Percentiles rank a stretch among this genome's conserved stretches.
These are phyloP conservation scores for Eimeria sp. DNA, from an alignment of 169 alveolate genomes.

Conservation along the genomic window DNA sequence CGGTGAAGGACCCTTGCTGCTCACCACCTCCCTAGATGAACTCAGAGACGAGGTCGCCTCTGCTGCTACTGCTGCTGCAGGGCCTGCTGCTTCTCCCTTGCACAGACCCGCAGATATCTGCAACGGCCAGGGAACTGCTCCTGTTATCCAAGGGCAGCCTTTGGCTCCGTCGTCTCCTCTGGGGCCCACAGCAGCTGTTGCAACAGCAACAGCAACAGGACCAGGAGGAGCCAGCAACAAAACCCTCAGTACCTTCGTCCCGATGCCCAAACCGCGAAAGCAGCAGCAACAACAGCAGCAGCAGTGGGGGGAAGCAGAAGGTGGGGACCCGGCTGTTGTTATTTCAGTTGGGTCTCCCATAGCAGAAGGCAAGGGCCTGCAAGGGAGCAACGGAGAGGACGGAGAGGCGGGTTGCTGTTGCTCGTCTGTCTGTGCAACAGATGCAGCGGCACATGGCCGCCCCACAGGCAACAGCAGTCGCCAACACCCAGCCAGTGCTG, in stretches of 20 bases:
- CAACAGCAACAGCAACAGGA: not conserved
- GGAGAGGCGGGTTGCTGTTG: not conserved
- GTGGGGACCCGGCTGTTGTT: not conserved
- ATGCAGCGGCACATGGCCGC: not conserved
- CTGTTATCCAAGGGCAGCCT: not conserved
- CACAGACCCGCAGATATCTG: not conserved
- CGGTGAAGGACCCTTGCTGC: constrained; percentile 54
- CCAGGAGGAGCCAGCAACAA: not conserved
- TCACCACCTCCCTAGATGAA: constrained; percentile 30
- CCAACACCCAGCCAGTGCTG: not conserved
- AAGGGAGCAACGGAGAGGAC: not conserved
- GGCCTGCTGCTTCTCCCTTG: not conserved
- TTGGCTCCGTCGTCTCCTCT: not conserved
- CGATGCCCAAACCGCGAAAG: not conserved
- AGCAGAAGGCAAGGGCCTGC: not conserved
- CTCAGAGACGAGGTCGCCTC: not conserved
- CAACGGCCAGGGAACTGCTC: not conserved
- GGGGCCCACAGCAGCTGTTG: not conserved
- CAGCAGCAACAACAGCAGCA: not conserved
- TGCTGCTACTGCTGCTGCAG: constrained; percentile 30
- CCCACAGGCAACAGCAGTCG: not conserved
- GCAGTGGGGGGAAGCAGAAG: not conserved
- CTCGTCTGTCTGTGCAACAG: not conserved
- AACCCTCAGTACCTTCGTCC: not conserved
- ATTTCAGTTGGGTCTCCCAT: not conserved